phyloP scores from a whole-genome alignment of 2,329 filamentous ascomycete genomes.

The Helotiales sp. region DNA sequence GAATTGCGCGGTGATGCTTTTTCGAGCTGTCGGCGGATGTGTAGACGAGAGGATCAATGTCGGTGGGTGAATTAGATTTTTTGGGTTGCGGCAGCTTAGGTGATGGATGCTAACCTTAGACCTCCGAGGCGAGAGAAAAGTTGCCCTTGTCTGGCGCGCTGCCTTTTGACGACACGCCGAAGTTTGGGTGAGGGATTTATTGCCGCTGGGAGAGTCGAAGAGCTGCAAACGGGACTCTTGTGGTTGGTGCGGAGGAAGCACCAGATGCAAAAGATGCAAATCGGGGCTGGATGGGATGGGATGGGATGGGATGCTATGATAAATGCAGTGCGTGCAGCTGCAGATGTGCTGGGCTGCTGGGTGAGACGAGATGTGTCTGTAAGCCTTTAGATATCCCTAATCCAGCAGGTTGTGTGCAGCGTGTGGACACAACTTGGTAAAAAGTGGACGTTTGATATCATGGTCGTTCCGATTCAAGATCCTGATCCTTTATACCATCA shows the following conservation, averaged over 20 bases:
- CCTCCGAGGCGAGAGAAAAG: slow-evolving; percentile 1
- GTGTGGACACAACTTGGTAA: neutral
- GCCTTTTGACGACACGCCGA: neutral
- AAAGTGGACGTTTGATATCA: neutral
- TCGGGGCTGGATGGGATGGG: neutral
- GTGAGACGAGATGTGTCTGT: neutral
- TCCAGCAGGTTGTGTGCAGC: neutral
- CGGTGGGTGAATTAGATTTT: neutral
- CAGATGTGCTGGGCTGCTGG: no score
- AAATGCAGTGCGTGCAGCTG: neutral
- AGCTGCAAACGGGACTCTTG: neutral
- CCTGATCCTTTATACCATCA: neutral
- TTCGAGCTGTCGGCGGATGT: neutral
- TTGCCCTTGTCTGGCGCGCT: neutral
- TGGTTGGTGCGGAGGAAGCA: slow-evolving; percentile 6
- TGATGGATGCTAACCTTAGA: neutral
- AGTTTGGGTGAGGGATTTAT: slow-evolving; percentile 13
- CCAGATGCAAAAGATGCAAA: slow-evolving; percentile 1
- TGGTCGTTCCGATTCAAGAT: neutral
- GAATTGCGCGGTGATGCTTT: neutral
- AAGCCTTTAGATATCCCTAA: neutral
- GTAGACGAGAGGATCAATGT: neutral
- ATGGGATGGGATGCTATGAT: neutral
- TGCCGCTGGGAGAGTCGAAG: neutral
- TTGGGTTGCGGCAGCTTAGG: neutral